Percentiles rank a stretch among this genome's conserved stretches.
phyloP scores from a whole-genome alignment of 495 filamentous ascomycete genomes.

The Neurospora sp. region DNA sequence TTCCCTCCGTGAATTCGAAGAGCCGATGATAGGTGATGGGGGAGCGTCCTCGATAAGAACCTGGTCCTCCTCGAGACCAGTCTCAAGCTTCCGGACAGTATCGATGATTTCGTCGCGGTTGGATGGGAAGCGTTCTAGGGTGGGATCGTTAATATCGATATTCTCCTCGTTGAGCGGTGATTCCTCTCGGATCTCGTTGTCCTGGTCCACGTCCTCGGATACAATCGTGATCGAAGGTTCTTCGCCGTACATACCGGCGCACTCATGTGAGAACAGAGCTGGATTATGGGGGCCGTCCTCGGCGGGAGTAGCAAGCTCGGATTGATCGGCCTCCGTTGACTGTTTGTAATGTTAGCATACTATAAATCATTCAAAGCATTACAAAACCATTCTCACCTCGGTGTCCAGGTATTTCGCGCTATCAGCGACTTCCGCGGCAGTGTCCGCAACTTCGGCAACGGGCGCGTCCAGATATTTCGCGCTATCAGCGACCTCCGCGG shows the following conservation, averaged over 20 bases:
- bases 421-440: conserved; percentile 40
- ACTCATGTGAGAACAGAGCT: conserved; percentile 39
- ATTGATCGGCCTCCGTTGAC: not conserved
- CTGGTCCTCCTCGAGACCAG: conserved; percentile 35
- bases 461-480: conserved; percentile 4
- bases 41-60: conserved; percentile 26
- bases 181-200: not conserved
- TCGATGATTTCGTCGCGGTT: conserved; percentile 36
- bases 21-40: conserved; percentile 23
- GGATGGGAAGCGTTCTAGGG: conserved; percentile 40
- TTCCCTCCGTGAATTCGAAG: conserved; percentile 7
- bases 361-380: not conserved
- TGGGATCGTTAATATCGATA: conserved; percentile 39
- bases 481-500: conserved; percentile 20
- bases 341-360: not conserved
- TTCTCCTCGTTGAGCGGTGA: conserved; percentile 11
- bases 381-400: not conserved
- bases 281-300: conserved; percentile 14
- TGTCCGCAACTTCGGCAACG: conserved; percentile 28
- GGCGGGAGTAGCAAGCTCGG: conserved; percentile 3
- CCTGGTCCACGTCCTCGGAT: conserved; percentile 4
- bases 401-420: conserved; percentile 25
- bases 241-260: conserved; percentile 20
- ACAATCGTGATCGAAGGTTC: conserved; percentile 7
- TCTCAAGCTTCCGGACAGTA: conserved; percentile 34